Conservation (phyloP, 805 yeast species). For the Sugiyamaella boreocaroliniensis region DNA sequence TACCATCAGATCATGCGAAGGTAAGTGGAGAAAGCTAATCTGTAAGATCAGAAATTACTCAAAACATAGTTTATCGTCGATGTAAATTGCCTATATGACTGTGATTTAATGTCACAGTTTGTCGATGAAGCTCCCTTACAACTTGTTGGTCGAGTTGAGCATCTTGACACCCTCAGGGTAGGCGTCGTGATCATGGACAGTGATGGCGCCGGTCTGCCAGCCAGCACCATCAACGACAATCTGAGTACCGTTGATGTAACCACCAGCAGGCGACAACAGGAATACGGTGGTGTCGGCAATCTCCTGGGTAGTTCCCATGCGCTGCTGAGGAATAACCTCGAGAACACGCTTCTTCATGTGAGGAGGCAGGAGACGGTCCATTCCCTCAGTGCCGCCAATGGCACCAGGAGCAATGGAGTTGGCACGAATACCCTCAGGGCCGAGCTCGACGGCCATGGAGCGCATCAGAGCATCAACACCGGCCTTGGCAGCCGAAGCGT, state of each 20-base stretch:
- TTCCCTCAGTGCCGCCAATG: conserved; percentile 82
- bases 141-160: conserved; percentile 4
- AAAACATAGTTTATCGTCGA: too few relatives aligned
- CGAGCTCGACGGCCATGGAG: conserved; percentile 82
- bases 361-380: conserved; percentile 49
- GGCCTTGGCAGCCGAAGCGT: conserved; percentile 93
- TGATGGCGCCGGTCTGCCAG: conserved; percentile 53
- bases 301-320: conserved; percentile 59
- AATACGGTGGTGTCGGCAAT: conserved; percentile 84
- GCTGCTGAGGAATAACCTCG: conserved; percentile 46
- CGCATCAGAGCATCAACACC: conserved; percentile 85
- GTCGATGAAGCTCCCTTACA: background rate
- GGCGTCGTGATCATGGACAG: background rate
- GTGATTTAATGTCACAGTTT: too few relatives aligned
- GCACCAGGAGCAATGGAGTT: conserved; percentile 92
- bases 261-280: conserved; percentile 76
- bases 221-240: conserved; percentile 84
- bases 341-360: conserved; percentile 38
- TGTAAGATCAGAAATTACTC: too few relatives aligned
- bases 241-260: conserved; percentile 68
- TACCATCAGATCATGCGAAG: too few relatives aligned
- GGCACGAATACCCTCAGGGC: conserved; percentile 78
- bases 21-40: too few relatives aligned
- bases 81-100: too few relatives aligned
- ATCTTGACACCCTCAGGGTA: conserved; percentile 7